Conservation (phyloP, 177 flowering plant genomes). For the Vitis hybrid region DNA sequence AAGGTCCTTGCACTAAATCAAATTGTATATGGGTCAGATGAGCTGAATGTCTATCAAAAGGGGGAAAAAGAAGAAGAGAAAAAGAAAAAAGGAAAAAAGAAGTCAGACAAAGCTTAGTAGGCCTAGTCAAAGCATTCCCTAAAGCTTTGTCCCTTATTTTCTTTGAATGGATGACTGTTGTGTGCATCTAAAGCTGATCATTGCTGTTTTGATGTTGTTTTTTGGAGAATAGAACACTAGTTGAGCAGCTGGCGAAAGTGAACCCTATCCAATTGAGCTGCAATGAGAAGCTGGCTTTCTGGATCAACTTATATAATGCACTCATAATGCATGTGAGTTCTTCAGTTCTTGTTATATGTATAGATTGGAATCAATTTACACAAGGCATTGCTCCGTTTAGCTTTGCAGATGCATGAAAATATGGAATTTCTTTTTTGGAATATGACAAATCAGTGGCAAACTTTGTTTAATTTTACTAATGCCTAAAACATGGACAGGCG, state of each 20-base stretch:
- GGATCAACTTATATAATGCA: conserved; percentile 88
- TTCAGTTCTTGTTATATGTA: not conserved
- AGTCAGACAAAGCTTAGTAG: too few relatives aligned
- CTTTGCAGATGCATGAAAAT: not conserved
- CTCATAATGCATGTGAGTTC: conserved; percentile 76
- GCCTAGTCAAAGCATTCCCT: too few relatives aligned
- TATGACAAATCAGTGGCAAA: not conserved
- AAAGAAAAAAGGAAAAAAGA: too few relatives aligned
- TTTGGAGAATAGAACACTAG: conserved; percentile 51
- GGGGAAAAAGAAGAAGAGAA: too few relatives aligned
- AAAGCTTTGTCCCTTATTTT: not conserved
- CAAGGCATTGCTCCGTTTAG: not conserved
- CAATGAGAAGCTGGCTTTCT: conserved; percentile 79
- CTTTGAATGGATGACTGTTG: not conserved
- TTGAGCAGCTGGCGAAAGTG: conserved; percentile 77
- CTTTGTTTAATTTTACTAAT: not conserved
- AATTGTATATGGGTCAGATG: too few relatives aligned
- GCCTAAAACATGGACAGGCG: conserved; percentile 43
- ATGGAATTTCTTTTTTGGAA: not conserved
- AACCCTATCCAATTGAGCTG: conserved; percentile 57
- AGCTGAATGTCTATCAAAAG: too few relatives aligned
- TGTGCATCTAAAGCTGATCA: not conserved
- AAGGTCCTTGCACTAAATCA: too few relatives aligned
- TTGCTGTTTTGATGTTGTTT: not conserved
- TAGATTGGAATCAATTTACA: not conserved